Evolutionary conservation across 192 early-diverging fungal genomes (phyloP).

Genomic region (Dissophora globulifera): DNA sequence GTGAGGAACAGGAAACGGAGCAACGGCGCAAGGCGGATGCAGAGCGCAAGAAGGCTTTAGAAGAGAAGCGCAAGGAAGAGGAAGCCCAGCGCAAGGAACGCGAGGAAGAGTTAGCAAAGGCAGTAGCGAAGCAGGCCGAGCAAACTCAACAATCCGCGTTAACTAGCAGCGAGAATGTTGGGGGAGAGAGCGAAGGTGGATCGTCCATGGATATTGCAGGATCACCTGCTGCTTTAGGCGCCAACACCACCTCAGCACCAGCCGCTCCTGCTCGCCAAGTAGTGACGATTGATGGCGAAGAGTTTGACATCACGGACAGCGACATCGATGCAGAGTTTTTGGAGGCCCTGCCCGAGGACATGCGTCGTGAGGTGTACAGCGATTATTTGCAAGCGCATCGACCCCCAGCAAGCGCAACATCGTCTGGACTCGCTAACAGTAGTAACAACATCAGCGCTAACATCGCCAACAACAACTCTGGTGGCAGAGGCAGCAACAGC

Average conservation of each 20-base stretch:
- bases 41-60: conserved; percentile 59
- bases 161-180: conserved; percentile 4
- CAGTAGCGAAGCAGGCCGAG: conserved; percentile 25
- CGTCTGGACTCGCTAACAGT: not conserved
- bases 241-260: not conserved
- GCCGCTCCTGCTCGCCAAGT: conserved; percentile 55
- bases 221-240: not conserved
- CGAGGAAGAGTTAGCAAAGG: conserved; percentile 46
- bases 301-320: conserved; percentile 90
- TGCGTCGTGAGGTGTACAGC: conserved; percentile 91
- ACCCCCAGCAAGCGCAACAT: conserved; percentile 9
- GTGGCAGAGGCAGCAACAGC: conserved; percentile 27
- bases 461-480: conserved; percentile 5
- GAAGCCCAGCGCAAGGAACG: conserved; percentile 57
- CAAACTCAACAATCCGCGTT: conserved; percentile 46
- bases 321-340: conserved; percentile 95
- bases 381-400: conserved; percentile 68
- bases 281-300: conserved; percentile 80
- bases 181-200: conserved; percentile 5
- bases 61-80: conserved; percentile 54
- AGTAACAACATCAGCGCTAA: conserved; percentile 16
- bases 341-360: conserved; percentile 92
- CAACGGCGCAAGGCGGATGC: conserved; percentile 67
- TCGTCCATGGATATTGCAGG: conserved; percentile 22
- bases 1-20: conserved; percentile 64